phyloP scores from a whole-genome alignment of 2,329 filamentous ascomycete genomes.

The Pyricularia sp. region DNA sequence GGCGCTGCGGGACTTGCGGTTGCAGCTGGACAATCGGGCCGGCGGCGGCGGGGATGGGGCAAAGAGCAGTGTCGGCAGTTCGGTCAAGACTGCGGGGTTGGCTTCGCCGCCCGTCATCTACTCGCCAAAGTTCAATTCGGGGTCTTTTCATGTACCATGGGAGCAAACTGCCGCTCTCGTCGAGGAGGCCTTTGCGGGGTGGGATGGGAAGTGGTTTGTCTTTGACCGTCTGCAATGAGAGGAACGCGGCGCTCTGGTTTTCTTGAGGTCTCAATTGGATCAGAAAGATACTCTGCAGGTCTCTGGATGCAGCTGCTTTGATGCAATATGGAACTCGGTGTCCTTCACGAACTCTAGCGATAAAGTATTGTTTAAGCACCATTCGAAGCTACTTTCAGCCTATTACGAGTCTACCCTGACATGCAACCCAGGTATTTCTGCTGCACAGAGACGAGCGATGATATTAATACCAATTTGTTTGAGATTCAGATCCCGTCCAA shows the following conservation, averaged over 20 bases:
- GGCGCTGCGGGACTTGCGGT: constrained; percentile 11
- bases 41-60: background rate
- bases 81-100: background rate
- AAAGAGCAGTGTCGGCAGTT: background rate
- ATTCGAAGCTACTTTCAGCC: no score
- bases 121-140: constrained; percentile 16
- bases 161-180: constrained; percentile 8
- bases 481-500: no score
- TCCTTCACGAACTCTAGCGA: no score
- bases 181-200: constrained; percentile 3
- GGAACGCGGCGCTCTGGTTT: background rate
- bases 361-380: no score
- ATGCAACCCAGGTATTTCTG: no score
- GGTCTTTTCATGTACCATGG: constrained; percentile 14
- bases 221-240: background rate
- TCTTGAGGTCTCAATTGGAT: background rate
- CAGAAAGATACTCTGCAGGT: background rate
- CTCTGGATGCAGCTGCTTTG: no score
- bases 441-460: no score
- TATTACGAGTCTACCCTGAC: no score
- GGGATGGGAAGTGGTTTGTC: constrained; percentile 3
- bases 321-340: no score
- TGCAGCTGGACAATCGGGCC: constrained; percentile 7
- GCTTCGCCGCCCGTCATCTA: constrained; percentile 7
- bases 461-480: no score